Percentiles rank a stretch among this genome's conserved stretches.
phyloP scores from a whole-genome alignment of 257 asterid genomes.

The Cynanchum wilfordii region DNA sequence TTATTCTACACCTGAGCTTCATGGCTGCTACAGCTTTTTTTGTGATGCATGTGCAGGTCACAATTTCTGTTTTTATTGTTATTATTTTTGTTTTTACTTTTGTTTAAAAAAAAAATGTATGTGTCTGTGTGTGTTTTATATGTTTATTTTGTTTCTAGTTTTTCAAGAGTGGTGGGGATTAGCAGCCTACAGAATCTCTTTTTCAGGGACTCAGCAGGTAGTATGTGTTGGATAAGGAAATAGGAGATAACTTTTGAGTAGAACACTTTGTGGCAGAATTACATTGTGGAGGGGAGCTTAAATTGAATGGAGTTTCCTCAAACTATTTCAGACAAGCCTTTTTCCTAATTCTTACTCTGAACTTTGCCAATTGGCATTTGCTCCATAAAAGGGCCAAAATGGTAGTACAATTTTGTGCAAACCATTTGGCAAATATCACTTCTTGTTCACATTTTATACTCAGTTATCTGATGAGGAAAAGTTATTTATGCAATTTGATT shows the following conservation, averaged over 20 bases:
- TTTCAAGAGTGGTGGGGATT: background rate
- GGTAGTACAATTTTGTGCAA: background rate
- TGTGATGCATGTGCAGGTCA: conserved; percentile 92
- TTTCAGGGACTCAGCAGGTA: background rate
- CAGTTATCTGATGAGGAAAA: background rate
- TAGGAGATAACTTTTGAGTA: background rate
- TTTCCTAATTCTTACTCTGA: background rate
- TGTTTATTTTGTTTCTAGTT: background rate
- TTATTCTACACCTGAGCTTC: conserved; percentile 69
- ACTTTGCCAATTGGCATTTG: background rate
- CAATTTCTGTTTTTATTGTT: conserved; percentile 1
- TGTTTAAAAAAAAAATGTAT: too few species aligned
- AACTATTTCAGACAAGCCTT: background rate
- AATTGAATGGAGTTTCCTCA: background rate
- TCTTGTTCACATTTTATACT: background rate
- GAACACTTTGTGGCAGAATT: background rate
- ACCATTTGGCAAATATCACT: background rate
- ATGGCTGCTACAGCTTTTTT: conserved; percentile 78
- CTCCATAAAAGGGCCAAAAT: background rate
- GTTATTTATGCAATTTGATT: background rate
- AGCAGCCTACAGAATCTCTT: background rate
- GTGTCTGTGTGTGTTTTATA: background rate
- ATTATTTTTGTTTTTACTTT: background rate
- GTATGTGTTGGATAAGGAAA: background rate
- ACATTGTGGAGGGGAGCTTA: background rate